Percentiles rank a stretch among this genome's conserved stretches.
Evolutionary conservation across 2,329 filamentous ascomycete genomes (phyloP).

Genomic region (Nigrospora sphaerica): DNA sequence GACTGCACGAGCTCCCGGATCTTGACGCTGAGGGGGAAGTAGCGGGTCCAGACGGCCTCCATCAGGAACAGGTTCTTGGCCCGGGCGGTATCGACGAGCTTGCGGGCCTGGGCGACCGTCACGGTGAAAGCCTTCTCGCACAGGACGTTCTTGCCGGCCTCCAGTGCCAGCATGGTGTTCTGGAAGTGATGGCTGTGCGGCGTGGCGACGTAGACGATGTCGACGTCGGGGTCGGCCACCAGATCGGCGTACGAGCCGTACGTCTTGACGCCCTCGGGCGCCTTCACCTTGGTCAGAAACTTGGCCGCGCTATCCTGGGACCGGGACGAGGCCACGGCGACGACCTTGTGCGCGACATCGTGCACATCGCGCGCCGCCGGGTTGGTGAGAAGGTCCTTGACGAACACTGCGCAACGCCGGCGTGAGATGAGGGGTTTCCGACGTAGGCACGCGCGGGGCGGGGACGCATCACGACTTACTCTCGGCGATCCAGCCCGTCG

Average conservation of each 20-base stretch:
- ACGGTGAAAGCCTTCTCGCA: conserved; percentile 90
- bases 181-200: conserved; percentile 93
- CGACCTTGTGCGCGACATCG: conserved; percentile 70
- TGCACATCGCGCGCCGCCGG: conserved; percentile 60
- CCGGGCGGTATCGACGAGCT: conserved; percentile 63
- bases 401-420: conserved; percentile 45
- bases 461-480: conserved; percentile 28
- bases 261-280: conserved; percentile 59
- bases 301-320: conserved; percentile 61
- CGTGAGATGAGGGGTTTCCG: too few relatives aligned
- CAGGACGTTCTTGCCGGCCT: conserved; percentile 79
- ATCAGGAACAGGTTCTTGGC: conserved; percentile 71
- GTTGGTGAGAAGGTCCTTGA: conserved; percentile 71
- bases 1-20: conserved; percentile 56
- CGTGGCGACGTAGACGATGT: conserved; percentile 84
- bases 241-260: conserved; percentile 81
- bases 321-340: conserved; percentile 73
- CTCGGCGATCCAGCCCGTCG: conserved; percentile 52
- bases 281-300: conserved; percentile 66
- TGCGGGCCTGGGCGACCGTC: conserved; percentile 68
- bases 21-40: conserved; percentile 76
- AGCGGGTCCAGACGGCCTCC: conserved; percentile 87
- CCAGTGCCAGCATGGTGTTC: conserved; percentile 76
- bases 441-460: too few relatives aligned
- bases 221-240: conserved; percentile 69